Evolutionary conservation across 352 stramenopile species (phyloP).

Genomic region (Phytophthora parvispora): DNA sequence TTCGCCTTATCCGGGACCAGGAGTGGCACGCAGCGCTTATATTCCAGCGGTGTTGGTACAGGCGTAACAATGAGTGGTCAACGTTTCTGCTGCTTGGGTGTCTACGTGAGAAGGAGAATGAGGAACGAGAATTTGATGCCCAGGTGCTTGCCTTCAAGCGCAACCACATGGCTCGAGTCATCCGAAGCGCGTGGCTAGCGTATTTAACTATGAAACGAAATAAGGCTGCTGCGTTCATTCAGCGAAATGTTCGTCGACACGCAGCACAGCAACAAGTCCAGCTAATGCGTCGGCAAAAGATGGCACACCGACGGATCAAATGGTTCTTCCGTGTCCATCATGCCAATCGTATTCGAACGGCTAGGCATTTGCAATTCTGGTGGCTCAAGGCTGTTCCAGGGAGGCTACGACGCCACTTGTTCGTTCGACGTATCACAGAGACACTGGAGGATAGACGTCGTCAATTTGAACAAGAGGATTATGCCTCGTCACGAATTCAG

Average conservation of each 20-base stretch:
- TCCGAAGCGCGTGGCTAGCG: constrained; percentile 50
- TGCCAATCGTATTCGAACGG: constrained; percentile 43
- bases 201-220: constrained; percentile 38
- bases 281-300: constrained; percentile 42
- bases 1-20: constrained; percentile 40
- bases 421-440: constrained; percentile 17
- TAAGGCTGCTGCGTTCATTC: constrained; percentile 47
- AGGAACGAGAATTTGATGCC: constrained; percentile 63
- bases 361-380: constrained; percentile 72
- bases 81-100: constrained; percentile 87
- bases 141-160: constrained; percentile 55
- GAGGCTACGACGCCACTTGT: constrained; percentile 59
- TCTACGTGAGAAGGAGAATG: constrained; percentile 71
- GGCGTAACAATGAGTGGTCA: constrained; percentile 85
- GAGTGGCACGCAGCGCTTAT: constrained; percentile 73
- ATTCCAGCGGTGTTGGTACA: constrained; percentile 86
- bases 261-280: constrained; percentile 38
- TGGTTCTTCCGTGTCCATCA: constrained; percentile 80
- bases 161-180: constrained; percentile 49
- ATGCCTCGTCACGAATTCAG: constrained; percentile 60
- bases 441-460: constrained; percentile 15
- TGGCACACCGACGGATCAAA: constrained; percentile 81
- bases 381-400: constrained; percentile 68
- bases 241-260: constrained; percentile 50
- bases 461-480: constrained; percentile 35